These are phyloP conservation scores for Verticillium nubilum DNA, from an alignment of 2,329 filamentous ascomycete genomes.

Conservation along the genomic window DNA sequence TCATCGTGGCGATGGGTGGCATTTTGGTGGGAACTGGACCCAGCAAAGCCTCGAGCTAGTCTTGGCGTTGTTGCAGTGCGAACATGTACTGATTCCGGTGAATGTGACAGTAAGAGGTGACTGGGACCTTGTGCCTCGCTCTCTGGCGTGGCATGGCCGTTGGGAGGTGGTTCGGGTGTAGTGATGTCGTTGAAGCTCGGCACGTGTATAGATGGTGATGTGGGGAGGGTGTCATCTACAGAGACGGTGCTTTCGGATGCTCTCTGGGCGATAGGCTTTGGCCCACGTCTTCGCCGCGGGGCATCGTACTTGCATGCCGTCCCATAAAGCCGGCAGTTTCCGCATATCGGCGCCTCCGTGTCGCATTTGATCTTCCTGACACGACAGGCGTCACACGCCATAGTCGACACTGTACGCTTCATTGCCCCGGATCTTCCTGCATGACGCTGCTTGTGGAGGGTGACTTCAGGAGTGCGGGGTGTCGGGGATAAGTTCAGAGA, in stretches of 20 bases:
- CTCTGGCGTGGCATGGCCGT: background rate
- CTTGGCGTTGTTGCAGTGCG: background rate
- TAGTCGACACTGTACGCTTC: conserved; percentile 1
- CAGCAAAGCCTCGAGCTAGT: background rate
- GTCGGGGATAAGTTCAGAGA: background rate
- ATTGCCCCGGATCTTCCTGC: background rate
- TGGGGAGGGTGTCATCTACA: background rate
- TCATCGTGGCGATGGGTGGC: background rate
- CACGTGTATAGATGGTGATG: background rate
- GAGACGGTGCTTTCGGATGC: background rate
- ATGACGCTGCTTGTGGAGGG: background rate
- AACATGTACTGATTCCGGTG: background rate
- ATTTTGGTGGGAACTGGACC: background rate
- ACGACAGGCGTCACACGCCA: conserved; percentile 1
- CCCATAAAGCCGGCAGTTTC: background rate
- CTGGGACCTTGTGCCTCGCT: background rate
- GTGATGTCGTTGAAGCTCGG: background rate
- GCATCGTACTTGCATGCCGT: background rate
- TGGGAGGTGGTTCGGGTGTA: background rate
- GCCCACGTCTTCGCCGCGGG: background rate
- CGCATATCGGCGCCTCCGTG: background rate
- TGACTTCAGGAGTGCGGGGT: background rate
- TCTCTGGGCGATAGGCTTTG: background rate
- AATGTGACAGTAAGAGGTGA: background rate
- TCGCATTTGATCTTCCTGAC: conserved; percentile 1